Evolutionary conservation across 176 grass and related monocot species (phyloP).

Genomic region (Carex kokanica): DNA sequence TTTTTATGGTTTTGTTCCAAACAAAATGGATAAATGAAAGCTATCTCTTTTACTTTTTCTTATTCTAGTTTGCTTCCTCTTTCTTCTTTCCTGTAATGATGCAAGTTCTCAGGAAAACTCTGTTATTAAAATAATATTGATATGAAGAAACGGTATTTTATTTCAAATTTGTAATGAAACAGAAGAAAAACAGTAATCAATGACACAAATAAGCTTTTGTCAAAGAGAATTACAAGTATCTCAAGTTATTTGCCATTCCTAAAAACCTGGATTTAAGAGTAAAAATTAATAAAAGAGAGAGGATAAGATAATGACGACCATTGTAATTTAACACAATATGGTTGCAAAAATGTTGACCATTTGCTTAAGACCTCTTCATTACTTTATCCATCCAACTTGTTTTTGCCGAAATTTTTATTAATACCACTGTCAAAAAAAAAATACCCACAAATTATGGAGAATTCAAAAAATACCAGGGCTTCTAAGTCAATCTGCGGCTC

Average conservation of each 20-base stretch:
- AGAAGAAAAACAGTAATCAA: not conserved
- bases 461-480: too few relatives aligned
- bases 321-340: not conserved
- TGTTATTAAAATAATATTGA: not conserved
- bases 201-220: not conserved
- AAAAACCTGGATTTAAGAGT: not conserved
- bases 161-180: not conserved
- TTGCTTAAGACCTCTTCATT: not conserved
- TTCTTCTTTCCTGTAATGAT: not conserved
- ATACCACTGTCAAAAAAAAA: too few relatives aligned
- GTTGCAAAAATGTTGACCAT: not conserved
- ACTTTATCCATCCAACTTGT: too few relatives aligned
- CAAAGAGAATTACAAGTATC: not conserved
- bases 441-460: too few relatives aligned
- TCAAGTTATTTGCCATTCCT: not conserved
- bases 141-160: not conserved
- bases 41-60: not conserved
- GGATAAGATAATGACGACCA: not conserved
- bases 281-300: not conserved
- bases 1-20: not conserved
- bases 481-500: too few relatives aligned
- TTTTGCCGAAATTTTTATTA: too few relatives aligned
- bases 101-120: not conserved
- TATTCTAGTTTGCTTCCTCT: not conserved
- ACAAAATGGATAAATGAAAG: not conserved